phyloP scores from a whole-genome alignment of 805 yeast species.

The Nakazawaea populi region DNA sequence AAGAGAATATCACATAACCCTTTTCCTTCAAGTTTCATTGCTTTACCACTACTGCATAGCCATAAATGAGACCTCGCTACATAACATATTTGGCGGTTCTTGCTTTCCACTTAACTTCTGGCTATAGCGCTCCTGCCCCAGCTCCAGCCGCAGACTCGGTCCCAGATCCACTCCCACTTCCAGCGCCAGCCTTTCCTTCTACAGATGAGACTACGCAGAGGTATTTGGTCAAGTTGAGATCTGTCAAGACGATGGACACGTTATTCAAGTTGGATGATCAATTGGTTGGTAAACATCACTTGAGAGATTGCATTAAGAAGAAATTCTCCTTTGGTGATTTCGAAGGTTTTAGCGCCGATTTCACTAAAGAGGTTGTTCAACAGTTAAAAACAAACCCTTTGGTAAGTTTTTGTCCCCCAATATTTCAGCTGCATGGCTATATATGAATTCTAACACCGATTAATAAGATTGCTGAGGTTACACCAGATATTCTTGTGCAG shows the following conservation, averaged over 20 bases:
- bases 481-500: constrained; percentile 57
- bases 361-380: constrained; percentile 40
- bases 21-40: no score
- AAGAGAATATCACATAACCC: no score
- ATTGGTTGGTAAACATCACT: constrained; percentile 29
- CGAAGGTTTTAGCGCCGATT: constrained; percentile 63
- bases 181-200: background rate
- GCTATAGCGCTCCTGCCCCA: background rate
- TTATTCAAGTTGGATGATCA: constrained; percentile 8
- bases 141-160: no score
- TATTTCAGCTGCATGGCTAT: background rate
- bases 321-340: constrained; percentile 64
- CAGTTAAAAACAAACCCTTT: constrained; percentile 51
- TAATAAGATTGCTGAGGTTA: constrained; percentile 49
- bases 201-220: constrained; percentile 1
- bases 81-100: background rate
- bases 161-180: no score
- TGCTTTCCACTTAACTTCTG: background rate
- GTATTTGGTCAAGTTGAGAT: constrained; percentile 8
- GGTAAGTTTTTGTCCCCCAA: constrained; percentile 12
- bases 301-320: constrained; percentile 41
- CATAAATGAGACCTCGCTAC: background rate
- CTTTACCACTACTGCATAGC: no score
- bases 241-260: constrained; percentile 8
- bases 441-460: background rate